Percentiles rank a stretch among this genome's conserved stretches.
These are phyloP conservation scores for Pichia kudriavzevii DNA, from an alignment of 1,139 yeast species.

Conservation along the genomic window DNA sequence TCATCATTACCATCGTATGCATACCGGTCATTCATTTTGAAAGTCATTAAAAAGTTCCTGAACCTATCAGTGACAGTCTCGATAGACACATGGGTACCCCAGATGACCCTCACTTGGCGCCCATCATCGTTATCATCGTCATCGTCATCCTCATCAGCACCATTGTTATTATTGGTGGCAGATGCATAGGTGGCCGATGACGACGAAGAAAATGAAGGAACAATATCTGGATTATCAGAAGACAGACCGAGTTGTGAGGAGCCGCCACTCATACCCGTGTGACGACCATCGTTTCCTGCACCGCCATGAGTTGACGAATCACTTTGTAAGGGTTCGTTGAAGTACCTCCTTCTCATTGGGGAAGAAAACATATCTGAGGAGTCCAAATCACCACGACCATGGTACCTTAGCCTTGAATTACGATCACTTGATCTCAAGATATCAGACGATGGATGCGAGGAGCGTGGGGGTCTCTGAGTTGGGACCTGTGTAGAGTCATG, in stretches of 20 bases:
- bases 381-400: conserved; percentile 47
- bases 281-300: conserved; percentile 1
- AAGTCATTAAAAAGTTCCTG: conserved; percentile 75
- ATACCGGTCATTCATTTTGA: conserved; percentile 71
- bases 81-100: conserved; percentile 98
- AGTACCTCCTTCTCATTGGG: conserved; percentile 35
- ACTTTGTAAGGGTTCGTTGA: conserved; percentile 23
- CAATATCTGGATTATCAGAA: conserved; percentile 28
- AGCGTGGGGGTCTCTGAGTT: too few relatives aligned
- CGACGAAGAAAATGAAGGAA: conserved; percentile 10
- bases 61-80: conserved; percentile 76
- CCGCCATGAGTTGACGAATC: background rate
- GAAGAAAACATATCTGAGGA: conserved; percentile 49
- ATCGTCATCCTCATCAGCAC: background rate
- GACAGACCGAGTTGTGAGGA: conserved; percentile 18
- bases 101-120: conserved; percentile 82
- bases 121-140: conserved; percentile 4
- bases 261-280: conserved; percentile 1
- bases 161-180: background rate
- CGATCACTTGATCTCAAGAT: conserved; percentile 12
- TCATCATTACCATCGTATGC: conserved; percentile 38
- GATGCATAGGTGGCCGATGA: conserved; percentile 2
- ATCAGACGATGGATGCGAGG: conserved; percentile 24
- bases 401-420: conserved; percentile 21
- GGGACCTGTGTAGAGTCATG: too few relatives aligned